Evolutionary conservation across 306 rosid genomes (phyloP), one percentile per base, ranked within the genome.

Genomic region (Urtica urens): DNA sequence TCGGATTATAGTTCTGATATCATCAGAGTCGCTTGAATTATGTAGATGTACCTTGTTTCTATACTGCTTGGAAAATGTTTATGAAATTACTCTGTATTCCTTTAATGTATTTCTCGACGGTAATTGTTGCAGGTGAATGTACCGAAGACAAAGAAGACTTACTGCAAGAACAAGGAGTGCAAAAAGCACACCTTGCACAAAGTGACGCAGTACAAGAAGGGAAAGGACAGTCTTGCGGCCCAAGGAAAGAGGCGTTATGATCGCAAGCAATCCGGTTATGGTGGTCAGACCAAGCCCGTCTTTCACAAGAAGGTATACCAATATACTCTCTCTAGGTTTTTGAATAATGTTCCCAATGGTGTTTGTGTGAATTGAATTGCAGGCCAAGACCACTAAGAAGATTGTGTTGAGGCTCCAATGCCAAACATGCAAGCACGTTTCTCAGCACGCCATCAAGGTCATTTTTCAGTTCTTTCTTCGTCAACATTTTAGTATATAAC

Each of bases 161-260:
- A 64, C 54, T 70, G 72, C 67, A 70, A 70, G 64, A 64, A 41
- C 57, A 70, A 70, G 64, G 76, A 70, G 38, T 64, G 76, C 67
- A 70, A 29, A 58, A 73, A 73, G 78, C 78, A 73, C 58, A 67
- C 74, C 51, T 49, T 67, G 78, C 78, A 73, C 67, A 67, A 73
- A 51, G 78, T 73, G 1, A 73, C 78, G 0, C 78, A 73, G 40
- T 73, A 67, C 41, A 73, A 73, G 62, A 73, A 63, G 62, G 71
- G 78, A 1, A 73, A 73, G 62, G 74, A 59, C 10, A 73, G 74
- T 37, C 74, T 73, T 59, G 74, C 71, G 49, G 78, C 71, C 12
- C 68, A 73, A 46, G 78, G 78, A 11, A 73, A 73, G 62, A 64
- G 74, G 15, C 71, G 78, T 41, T 73, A 73, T 4, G 78, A 73